Conservation (phyloP, 1,284 basidiomycete species). For the Quambalaria eucalypti region DNA sequence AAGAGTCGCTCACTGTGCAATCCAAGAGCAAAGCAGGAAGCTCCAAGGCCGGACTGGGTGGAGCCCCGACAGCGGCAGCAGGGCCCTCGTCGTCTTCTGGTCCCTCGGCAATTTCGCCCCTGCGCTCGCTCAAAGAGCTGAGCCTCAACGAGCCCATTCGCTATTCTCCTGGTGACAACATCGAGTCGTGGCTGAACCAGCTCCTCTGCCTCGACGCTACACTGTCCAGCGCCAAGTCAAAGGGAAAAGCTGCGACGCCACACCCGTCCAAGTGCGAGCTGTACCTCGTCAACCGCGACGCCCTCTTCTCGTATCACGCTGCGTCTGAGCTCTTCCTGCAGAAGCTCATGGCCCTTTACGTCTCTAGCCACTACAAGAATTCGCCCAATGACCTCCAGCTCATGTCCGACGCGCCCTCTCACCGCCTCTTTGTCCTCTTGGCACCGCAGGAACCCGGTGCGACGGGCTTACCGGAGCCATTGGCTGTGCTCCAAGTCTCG, state of each 20-base stretch:
- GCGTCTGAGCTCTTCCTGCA: slow-evolving; percentile 94
- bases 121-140: slow-evolving; percentile 76
- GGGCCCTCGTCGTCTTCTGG: not conserved
- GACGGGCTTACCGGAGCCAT: slow-evolving; percentile 52
- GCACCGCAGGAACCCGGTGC: slow-evolving; percentile 53
- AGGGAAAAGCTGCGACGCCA: slow-evolving; percentile 56
- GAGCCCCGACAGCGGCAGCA: slow-evolving; percentile 14
- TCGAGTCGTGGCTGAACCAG: slow-evolving; percentile 90
- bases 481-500: slow-evolving; percentile 82
- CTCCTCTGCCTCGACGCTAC: slow-evolving; percentile 90
- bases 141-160: slow-evolving; percentile 92
- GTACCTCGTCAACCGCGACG: slow-evolving; percentile 91
- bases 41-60: not conserved
- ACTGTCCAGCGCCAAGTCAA: slow-evolving; percentile 57
- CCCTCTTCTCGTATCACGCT: slow-evolving; percentile 92
- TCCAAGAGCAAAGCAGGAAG: slow-evolving; percentile 26
- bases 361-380: slow-evolving; percentile 97
- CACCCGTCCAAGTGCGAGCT: slow-evolving; percentile 89
- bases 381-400: slow-evolving; percentile 96
- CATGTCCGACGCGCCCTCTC: slow-evolving; percentile 90
- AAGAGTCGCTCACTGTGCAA: slow-evolving; percentile 54
- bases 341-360: slow-evolving; percentile 95
- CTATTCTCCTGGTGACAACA: slow-evolving; percentile 73
- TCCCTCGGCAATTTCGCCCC: slow-evolving; percentile 49
- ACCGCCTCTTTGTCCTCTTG: slow-evolving; percentile 89